phyloP scores from a whole-genome alignment of 306 rosid species.

The Acacia confusa region DNA sequence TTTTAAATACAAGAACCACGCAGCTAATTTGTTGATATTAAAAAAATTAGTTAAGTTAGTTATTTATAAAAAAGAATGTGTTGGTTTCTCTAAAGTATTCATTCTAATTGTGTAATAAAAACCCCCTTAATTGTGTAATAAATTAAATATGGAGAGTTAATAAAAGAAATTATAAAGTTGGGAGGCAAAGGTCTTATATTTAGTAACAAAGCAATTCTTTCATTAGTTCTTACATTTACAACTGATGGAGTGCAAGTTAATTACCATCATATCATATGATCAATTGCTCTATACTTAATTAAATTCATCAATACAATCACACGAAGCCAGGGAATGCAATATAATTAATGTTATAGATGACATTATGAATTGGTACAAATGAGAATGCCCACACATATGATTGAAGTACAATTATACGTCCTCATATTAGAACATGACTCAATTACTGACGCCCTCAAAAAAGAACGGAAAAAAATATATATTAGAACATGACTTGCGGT shows the following conservation, averaged over 20 bases:
- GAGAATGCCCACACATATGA: constrained; percentile 2
- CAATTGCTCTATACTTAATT: neutral
- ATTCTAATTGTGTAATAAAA: too few relatives aligned
- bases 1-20: too few relatives aligned
- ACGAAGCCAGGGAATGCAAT: neutral
- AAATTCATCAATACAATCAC: neutral
- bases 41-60: too few relatives aligned
- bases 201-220: too few relatives aligned
- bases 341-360: neutral
- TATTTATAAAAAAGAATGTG: too few relatives aligned
- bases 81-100: too few relatives aligned
- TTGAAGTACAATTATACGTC: neutral
- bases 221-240: too few relatives aligned
- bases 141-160: too few relatives aligned
- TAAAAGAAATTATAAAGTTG: too few relatives aligned
- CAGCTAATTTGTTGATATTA: too few relatives aligned
- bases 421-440: constrained; percentile 26
- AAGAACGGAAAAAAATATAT: neutral
- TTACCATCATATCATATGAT: neutral
- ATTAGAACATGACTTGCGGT: constrained; percentile 20
- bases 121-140: too few relatives aligned
- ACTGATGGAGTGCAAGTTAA: neutral
- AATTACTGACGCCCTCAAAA: neutral
- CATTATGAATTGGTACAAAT: neutral
- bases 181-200: too few relatives aligned